Evolutionary conservation across 441 rosid genomes (phyloP).

Genomic region (Isatis lusitanica): DNA sequence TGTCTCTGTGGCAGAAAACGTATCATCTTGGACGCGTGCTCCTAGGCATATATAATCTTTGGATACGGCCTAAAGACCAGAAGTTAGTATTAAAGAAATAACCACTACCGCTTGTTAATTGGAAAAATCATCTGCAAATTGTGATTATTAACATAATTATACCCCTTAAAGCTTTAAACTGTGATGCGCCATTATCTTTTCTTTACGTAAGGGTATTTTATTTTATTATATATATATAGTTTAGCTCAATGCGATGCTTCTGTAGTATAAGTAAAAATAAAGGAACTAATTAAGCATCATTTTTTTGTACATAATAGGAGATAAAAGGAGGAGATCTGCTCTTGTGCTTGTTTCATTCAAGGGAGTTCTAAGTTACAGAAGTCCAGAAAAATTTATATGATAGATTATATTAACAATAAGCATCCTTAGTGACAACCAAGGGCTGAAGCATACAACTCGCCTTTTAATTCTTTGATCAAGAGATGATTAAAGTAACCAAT

Average conservation of each 20-base stretch:
- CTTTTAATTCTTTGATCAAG: not conserved
- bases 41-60: no score
- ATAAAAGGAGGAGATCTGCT: not conserved
- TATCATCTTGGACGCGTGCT: no score
- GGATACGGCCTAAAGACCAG: no score
- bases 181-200: conserved; percentile 16
- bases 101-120: no score
- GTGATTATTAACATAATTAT: no score
- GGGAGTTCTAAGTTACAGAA: not conserved
- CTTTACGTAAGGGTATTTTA: not conserved
- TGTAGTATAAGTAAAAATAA: not conserved
- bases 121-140: no score
- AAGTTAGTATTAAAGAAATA: no score
- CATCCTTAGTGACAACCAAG: not conserved
- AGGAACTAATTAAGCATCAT: not conserved
- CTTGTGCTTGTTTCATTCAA: not conserved
- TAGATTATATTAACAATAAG: not conserved
- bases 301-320: not conserved
- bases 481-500: not conserved
- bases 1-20: no score
- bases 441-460: not conserved
- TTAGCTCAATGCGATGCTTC: not conserved
- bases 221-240: not conserved
- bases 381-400: not conserved
- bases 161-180: no score